Conservation (phyloP, 2,329 filamentous ascomycete species). For the Neopestalotiopsis clavispora region DNA sequence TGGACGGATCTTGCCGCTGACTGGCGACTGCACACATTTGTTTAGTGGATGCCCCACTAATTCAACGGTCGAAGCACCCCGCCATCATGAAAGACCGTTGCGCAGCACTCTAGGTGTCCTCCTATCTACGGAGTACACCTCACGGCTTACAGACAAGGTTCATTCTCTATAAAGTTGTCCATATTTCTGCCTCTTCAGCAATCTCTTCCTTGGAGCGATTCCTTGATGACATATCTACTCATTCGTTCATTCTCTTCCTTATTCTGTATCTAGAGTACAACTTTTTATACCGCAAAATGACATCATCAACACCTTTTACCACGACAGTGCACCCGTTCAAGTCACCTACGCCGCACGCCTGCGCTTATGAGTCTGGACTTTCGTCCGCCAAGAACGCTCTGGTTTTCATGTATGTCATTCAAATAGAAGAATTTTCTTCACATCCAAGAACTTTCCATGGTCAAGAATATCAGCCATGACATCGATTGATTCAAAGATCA, state of each 20-base stretch:
- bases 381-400: constrained; percentile 58
- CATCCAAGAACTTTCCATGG: background rate
- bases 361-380: constrained; percentile 53
- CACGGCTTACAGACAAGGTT: background rate
- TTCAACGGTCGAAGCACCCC: background rate
- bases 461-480: background rate
- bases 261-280: background rate
- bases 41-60: background rate
- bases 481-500: background rate
- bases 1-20: background rate
- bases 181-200: background rate
- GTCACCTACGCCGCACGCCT: constrained; percentile 44
- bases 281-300: background rate
- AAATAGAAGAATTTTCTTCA: background rate
- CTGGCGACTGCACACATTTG: background rate
- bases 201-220: too few relatives aligned
- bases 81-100: background rate
- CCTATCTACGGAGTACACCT: background rate
- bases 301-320: constrained; percentile 38
- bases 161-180: background rate
- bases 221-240: too few relatives aligned
- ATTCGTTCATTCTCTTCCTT: background rate
- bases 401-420: constrained; percentile 56
- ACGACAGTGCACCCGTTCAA: constrained; percentile 52
- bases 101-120: background rate